These are phyloP conservation scores for Aspergillus affinis DNA, from an alignment of 495 filamentous ascomycete genomes.

Conservation along the genomic window DNA sequence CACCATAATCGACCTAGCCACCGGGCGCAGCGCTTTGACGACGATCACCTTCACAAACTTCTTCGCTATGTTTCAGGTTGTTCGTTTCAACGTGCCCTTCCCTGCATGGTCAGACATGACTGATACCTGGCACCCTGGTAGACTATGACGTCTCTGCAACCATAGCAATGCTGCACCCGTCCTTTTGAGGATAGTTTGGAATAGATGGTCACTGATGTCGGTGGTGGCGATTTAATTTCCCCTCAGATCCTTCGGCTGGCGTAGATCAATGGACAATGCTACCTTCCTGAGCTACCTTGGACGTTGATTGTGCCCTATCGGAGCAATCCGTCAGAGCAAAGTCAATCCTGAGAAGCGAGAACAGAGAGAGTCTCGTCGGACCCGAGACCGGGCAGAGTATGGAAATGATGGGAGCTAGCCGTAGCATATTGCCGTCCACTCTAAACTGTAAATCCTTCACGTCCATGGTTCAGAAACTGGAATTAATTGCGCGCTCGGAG, in stretches of 20 bases:
- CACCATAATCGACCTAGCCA: neutral
- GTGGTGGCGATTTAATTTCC: neutral
- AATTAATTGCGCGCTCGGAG: neutral
- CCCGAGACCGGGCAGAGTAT: neutral
- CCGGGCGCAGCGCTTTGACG: neutral
- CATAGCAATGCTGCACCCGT: neutral
- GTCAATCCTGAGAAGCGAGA: neutral
- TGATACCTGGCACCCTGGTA: neutral
- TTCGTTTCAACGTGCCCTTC: neutral
- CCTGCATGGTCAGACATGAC: neutral
- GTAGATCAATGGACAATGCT: neutral
- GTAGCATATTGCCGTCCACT: conserved; percentile 6
- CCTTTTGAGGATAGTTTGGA: neutral
- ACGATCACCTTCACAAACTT: neutral
- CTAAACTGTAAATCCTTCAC: conserved; percentile 19
- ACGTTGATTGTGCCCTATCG: neutral
- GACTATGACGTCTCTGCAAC: neutral
- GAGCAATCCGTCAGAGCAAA: neutral
- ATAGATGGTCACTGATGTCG: neutral
- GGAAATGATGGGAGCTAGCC: neutral
- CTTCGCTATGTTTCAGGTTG: neutral
- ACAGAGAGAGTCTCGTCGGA: neutral
- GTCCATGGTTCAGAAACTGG: neutral
- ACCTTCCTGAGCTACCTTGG: neutral
- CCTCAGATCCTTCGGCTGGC: neutral